A percentile compares a stretch with the other conserved stretches of the same genome.
Evolutionary conservation across 768 basidiomycete species (phyloP).

Genomic region (Dictyophora rubrovolvata): DNA sequence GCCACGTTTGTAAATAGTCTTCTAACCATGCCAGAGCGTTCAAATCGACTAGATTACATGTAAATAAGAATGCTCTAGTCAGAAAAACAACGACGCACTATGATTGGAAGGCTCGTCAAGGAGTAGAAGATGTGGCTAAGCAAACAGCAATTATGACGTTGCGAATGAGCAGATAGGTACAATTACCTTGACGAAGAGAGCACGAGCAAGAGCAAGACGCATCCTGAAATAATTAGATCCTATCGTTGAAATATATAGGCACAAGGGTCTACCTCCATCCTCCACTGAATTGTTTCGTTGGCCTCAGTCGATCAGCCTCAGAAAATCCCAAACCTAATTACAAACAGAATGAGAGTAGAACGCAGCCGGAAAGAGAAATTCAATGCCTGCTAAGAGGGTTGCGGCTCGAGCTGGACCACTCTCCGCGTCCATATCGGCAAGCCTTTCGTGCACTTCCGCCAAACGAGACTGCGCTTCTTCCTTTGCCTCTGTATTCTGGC

Average conservation of each 20-base stretch:
- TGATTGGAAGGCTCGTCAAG: slow-evolving; percentile 97
- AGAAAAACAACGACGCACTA: slow-evolving; percentile 38
- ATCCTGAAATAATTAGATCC: slow-evolving; percentile 41
- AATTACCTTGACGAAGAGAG: slow-evolving; percentile 84
- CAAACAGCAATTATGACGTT: too few species aligned
- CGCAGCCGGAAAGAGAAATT: not conserved
- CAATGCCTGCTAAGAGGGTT: slow-evolving; percentile 68
- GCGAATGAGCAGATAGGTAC: not conserved
- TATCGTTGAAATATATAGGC: not conserved
- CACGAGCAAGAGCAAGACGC: slow-evolving; percentile 90
- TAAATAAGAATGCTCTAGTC: not conserved
- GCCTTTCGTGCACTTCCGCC: slow-evolving; percentile 78
- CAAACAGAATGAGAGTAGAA: not conserved
- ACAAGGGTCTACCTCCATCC: slow-evolving; percentile 71
- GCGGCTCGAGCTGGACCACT: slow-evolving; percentile 94
- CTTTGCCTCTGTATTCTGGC: slow-evolving; percentile 69
- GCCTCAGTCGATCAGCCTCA: slow-evolving; percentile 74
- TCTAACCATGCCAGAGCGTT: slow-evolving; percentile 97
- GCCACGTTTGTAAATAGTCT: slow-evolving; percentile 94
- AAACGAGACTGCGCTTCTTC: slow-evolving; percentile 77
- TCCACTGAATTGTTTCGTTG: slow-evolving; percentile 83
- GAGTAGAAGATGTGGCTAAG: slow-evolving; percentile 60
- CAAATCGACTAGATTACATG: slow-evolving; percentile 53
- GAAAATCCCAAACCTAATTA: slow-evolving; percentile 77
- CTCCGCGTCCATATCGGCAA: slow-evolving; percentile 98